phyloP scores from a whole-genome alignment of 2,329 filamentous ascomycete genomes.

The Balansia obtecta region DNA sequence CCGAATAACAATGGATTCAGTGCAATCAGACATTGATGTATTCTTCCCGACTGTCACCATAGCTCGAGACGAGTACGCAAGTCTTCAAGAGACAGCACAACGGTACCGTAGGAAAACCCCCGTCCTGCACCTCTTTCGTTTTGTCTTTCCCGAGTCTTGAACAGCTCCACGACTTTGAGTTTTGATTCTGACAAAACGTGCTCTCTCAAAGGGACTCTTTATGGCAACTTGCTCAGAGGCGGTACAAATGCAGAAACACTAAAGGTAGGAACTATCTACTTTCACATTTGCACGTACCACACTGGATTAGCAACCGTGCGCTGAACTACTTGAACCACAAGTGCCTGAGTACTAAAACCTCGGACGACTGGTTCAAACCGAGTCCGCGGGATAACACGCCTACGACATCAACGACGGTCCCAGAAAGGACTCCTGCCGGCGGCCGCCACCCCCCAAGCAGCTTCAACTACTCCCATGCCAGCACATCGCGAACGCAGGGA shows the following conservation, averaged over 20 bases:
- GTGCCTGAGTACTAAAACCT: constrained; percentile 2
- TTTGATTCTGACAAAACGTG: not conserved
- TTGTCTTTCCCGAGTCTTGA: not conserved
- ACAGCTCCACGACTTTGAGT: not conserved
- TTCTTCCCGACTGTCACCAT: not conserved
- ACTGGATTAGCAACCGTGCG: not conserved
- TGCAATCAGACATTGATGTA: not conserved
- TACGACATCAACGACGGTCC: not conserved
- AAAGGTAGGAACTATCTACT: not conserved
- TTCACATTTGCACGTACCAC: not conserved
- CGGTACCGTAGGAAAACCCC: constrained; percentile 2
- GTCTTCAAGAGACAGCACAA: not conserved
- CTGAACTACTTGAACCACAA: not conserved
- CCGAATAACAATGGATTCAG: not conserved
- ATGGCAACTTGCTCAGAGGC: constrained; percentile 1
- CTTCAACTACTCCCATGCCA: not conserved
- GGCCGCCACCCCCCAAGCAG: too few species aligned
- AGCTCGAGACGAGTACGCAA: not conserved
- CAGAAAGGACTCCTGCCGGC: not conserved
- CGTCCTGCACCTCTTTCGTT: not conserved
- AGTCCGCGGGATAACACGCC: not conserved
- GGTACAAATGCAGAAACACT: constrained; percentile 1
- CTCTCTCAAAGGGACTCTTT: not conserved
- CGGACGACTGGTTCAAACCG: not conserved
- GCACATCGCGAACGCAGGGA: not conserved